Base-by-base conservation (phyloP, 2,329 filamentous ascomycete genomes). In the Pyrenochaeta sp. region DNA sequence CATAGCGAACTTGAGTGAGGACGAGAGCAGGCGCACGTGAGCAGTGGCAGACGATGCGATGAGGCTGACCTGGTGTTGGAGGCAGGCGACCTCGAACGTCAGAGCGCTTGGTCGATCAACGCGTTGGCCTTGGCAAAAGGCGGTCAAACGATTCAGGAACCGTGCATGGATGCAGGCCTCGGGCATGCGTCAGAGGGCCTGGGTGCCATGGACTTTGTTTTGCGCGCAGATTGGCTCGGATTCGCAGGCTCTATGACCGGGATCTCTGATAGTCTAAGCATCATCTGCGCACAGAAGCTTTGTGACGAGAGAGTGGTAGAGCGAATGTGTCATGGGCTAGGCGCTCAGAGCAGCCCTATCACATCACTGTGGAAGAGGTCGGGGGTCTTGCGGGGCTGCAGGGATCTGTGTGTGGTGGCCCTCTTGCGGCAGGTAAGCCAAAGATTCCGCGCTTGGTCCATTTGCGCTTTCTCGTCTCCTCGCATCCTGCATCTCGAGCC, bases 401-500 rank as follows among this genome's bases (percentile, higher is more conserved):
- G 55, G 61, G 61, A 45, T 55, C 44, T 39, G 42, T 45, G 28
- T 25, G 27, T 47, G 30, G 28, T n/a, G 10, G 39, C 36, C 37
- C 43, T 45, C 32, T 51, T 42, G 52, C 56, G 52, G 44, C 51
- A 54, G 46, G 52, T 42, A 3, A 52, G 54, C 49, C 50, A 37
- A 39, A 36, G 40, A 39, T 25, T 44, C 46, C 47, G 48, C 34
- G 52, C 56, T 56, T 59, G 52, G 48, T 58, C 51, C 57, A 54
- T 52, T 45, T 60, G 52, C 51, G 55, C 43, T 50, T 59, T 57
- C 61, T 65, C 59, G 62, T 63, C 56, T 67, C 54, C 65, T 64
- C 55, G 59, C 57, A 53, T 58, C 6, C 6, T 7, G 22, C 25
- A 30, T 42, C 54, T 58, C 50, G 51, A 56, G 27, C 24, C 40